Evolutionary conservation across 192 early-diverging fungal genomes (phyloP).

Genomic region (Geranomyces variabilis): DNA sequence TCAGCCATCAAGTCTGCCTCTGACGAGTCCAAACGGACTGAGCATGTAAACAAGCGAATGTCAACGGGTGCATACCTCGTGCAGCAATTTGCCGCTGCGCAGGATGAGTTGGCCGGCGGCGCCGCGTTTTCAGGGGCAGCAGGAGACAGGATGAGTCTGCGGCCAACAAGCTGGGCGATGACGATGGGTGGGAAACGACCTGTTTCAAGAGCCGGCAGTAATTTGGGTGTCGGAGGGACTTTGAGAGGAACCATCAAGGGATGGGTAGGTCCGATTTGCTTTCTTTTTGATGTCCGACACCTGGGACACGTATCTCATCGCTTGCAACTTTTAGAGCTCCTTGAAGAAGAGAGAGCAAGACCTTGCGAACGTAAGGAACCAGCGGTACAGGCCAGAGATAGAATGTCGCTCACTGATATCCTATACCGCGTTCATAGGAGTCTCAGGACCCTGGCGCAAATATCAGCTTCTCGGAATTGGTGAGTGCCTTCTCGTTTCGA

Average conservation of each 20-base stretch:
- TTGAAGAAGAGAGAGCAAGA: neutral
- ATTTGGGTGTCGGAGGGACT: slow-evolving; percentile 23
- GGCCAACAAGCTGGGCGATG: slow-evolving; percentile 31
- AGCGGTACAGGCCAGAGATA: neutral
- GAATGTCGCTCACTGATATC: too few relatives aligned
- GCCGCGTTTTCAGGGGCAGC: neutral
- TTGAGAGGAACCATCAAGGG: slow-evolving; percentile 31
- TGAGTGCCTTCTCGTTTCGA: neutral
- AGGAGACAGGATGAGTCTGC: neutral
- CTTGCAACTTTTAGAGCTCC: neutral
- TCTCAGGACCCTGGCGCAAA: slow-evolving; percentile 10
- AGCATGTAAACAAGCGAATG: slow-evolving; percentile 23
- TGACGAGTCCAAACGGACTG: slow-evolving; percentile 19
- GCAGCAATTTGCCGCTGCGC: slow-evolving; percentile 20
- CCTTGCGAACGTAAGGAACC: slow-evolving; percentile 10
- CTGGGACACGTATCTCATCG: neutral
- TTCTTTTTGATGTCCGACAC: too few relatives aligned
- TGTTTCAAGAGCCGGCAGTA: slow-evolving; percentile 6
- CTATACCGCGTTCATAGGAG: neutral
- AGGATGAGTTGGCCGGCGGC: slow-evolving; percentile 11
- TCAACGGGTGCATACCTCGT: slow-evolving; percentile 17
- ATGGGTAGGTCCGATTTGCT: slow-evolving; percentile 26
- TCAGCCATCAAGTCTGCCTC: slow-evolving; percentile 26
- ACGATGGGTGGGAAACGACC: slow-evolving; percentile 21
- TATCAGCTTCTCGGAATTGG: slow-evolving; percentile 14